These are phyloP conservation scores for Russula griseocarnosa DNA, from an alignment of 768 basidiomycete species.

Conservation along the genomic window DNA sequence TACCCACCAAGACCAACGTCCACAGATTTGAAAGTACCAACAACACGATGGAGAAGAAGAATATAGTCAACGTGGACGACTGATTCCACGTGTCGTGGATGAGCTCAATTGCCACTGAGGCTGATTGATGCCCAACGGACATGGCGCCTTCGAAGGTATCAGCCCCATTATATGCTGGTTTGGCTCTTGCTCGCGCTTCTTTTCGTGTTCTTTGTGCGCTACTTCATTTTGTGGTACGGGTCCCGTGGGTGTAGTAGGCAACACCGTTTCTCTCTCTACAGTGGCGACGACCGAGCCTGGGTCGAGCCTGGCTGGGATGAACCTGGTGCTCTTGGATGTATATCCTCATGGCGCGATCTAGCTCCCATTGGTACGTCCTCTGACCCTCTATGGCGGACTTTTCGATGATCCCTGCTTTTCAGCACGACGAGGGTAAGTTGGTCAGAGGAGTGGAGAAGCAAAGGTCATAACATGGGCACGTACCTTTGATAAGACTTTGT, in stretches of 20 bases:
- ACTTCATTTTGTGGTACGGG: conserved; percentile 34
- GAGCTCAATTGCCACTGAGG: conserved; percentile 70
- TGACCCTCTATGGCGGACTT: conserved; percentile 89
- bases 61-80: conserved; percentile 62
- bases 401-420: conserved; percentile 79
- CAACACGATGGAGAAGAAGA: conserved; percentile 67
- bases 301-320: conserved; percentile 78
- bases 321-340: conserved; percentile 90
- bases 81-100: conserved; percentile 77
- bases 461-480: conserved; percentile 25
- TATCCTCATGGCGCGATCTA: conserved; percentile 77
- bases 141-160: conserved; percentile 79
- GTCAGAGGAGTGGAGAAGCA: no score
- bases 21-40: conserved; percentile 76
- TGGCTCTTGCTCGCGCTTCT: conserved; percentile 47
- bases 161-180: conserved; percentile 82
- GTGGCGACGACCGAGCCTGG: conserved; percentile 48
- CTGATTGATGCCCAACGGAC: conserved; percentile 65
- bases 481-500: conserved; percentile 93
- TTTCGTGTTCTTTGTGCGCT: conserved; percentile 48
- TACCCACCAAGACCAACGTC: conserved; percentile 52
- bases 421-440: neutral
- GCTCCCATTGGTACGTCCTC: conserved; percentile 75
- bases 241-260: conserved; percentile 26
- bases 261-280: conserved; percentile 37